Conservation (phyloP, 208 protist genomes). For the Herpetomonas muscarum region DNA sequence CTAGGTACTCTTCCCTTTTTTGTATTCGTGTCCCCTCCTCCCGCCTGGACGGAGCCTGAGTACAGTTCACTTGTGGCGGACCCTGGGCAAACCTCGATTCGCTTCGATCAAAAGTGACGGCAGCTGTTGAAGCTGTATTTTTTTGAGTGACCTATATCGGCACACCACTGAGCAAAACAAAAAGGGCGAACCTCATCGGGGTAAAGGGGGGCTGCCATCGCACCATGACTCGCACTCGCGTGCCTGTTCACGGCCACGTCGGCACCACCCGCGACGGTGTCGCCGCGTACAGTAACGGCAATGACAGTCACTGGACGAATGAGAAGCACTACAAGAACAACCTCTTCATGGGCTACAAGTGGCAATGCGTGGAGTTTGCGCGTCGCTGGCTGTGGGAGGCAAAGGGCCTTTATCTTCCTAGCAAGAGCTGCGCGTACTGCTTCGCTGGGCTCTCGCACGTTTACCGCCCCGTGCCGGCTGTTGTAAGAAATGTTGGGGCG, state of each 20-base stretch:
- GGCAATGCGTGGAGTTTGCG: constrained; percentile 88
- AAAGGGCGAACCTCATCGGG: no score
- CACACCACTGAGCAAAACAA: no score
- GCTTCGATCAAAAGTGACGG: no score
- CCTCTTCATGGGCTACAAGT: constrained; percentile 79
- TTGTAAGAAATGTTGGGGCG: no score
- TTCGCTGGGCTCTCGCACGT: constrained; percentile 29
- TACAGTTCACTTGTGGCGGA: no score
- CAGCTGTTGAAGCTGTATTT: no score
- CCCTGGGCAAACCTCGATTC: no score
- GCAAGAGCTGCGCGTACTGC: constrained; percentile 40
- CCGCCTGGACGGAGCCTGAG: no score
- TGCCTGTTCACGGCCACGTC: constrained; percentile 42
- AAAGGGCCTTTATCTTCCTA: constrained; percentile 58
- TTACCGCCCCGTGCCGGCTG: constrained; percentile 19
- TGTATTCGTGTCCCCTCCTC: no score
- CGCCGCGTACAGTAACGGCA: constrained; percentile 69
- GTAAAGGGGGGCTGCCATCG: no score
- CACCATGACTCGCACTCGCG: constrained; percentile 1
- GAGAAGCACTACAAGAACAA: constrained; percentile 37
- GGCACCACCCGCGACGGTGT: constrained; percentile 55
- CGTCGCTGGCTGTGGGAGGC: constrained; percentile 66
- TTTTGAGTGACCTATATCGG: no score
- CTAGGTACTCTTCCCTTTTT: no score
- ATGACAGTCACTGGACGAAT: constrained; percentile 36